A percentile compares a stretch with the other conserved stretches of the same genome.
Evolutionary conservation across 1,139 yeast genomes (phyloP).

Genomic region (Pichia sp.): DNA sequence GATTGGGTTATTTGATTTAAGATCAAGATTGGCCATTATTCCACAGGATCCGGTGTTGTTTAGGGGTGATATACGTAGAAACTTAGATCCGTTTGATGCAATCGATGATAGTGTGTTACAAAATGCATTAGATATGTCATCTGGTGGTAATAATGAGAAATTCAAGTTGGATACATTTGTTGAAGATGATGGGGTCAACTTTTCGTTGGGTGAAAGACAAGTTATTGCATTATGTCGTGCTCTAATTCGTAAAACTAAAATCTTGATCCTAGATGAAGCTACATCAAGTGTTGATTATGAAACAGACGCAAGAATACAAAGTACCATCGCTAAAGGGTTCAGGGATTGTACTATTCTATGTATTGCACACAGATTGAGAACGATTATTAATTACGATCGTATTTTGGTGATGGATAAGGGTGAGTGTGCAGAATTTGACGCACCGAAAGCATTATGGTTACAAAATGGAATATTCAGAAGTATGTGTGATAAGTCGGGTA

Average conservation of each 20-base stretch:
- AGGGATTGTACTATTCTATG: constrained; percentile 44
- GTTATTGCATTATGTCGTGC: constrained; percentile 50
- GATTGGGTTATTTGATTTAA: constrained; percentile 32
- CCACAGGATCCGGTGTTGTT: constrained; percentile 43
- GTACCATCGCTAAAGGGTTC: constrained; percentile 43
- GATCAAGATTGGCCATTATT: constrained; percentile 36
- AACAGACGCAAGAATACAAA: constrained; percentile 47
- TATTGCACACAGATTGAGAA: constrained; percentile 52
- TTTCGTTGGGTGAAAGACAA: constrained; percentile 51
- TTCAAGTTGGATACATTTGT: constrained; percentile 46
- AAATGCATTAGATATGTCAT: constrained; percentile 41
- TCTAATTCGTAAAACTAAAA: constrained; percentile 43
- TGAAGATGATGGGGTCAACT: constrained; percentile 41
- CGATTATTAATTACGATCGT: constrained; percentile 45
- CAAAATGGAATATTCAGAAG: constrained; percentile 31
- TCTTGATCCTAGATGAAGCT: constrained; percentile 50
- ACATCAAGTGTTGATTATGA: constrained; percentile 53
- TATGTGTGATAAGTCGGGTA: constrained; percentile 34
- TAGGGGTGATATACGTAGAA: constrained; percentile 35
- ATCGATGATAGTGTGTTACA: constrained; percentile 37
- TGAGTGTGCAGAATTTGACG: constrained; percentile 41
- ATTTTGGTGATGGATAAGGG: constrained; percentile 51
- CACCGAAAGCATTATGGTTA: constrained; percentile 38
- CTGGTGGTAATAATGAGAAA: constrained; percentile 24
- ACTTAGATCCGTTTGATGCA: constrained; percentile 37